Conservation (phyloP, 116 monocot species). For the Posidonia oceanica region DNA sequence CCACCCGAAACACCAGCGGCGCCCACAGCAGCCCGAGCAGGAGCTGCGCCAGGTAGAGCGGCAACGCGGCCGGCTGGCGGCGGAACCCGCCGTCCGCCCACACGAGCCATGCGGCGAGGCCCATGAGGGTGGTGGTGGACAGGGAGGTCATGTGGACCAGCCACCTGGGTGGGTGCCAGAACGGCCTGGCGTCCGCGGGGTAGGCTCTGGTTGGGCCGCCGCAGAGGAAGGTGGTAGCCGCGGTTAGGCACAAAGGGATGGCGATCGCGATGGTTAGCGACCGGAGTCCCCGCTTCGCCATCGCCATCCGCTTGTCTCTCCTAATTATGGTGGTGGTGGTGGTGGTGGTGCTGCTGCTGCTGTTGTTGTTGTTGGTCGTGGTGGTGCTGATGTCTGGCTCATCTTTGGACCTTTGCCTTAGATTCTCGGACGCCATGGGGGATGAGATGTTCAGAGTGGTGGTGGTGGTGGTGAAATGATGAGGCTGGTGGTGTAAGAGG, state of each 20-base stretch:
- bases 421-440: conserved; percentile 23
- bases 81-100: conserved; percentile 85
- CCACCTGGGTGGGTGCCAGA: conserved; percentile 46
- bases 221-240: conserved; percentile 10
- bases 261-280: conserved; percentile 38
- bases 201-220: conserved; percentile 4
- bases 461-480: not conserved
- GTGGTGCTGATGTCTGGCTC: conserved; percentile 13
- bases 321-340: conserved; percentile 2
- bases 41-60: conserved; percentile 36
- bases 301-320: conserved; percentile 16
- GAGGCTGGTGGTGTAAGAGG: not conserved
- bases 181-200: not conserved
- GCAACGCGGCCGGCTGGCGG: conserved; percentile 17
- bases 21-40: conserved; percentile 34
- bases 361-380: not conserved
- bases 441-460: not conserved
- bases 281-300: conserved; percentile 38
- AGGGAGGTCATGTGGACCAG: conserved; percentile 28
- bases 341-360: not conserved
- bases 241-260: conserved; percentile 24
- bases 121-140: conserved; percentile 28
- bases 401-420: conserved; percentile 26
- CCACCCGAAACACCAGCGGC: conserved; percentile 32
- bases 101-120: conserved; percentile 62